Conservation (phyloP, 805 yeast genomes). For the Metschnikowia anglica region DNA sequence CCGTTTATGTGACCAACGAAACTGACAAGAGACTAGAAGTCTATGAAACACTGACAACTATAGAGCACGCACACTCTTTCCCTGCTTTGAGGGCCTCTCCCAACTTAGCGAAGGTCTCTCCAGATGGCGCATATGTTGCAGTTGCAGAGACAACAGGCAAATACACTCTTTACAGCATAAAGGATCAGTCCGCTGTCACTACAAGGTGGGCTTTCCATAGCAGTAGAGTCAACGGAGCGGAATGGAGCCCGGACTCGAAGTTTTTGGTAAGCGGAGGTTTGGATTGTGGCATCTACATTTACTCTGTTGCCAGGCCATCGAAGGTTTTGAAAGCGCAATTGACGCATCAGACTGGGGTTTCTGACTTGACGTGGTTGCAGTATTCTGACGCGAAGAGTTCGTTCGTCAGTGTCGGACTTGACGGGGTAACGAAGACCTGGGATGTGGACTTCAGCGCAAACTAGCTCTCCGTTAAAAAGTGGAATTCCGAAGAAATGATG, state of each 20-base stretch:
- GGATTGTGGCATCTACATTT: slow-evolving; percentile 78
- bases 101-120: slow-evolving; percentile 65
- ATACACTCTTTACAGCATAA: slow-evolving; percentile 64
- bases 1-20: slow-evolving; percentile 33
- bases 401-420: slow-evolving; percentile 73
- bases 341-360: slow-evolving; percentile 89
- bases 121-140: slow-evolving; percentile 66
- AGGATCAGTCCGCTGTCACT: slow-evolving; percentile 59
- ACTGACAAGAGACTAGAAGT: slow-evolving; percentile 33
- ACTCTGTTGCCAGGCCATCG: slow-evolving; percentile 75
- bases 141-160: slow-evolving; percentile 88
- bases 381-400: slow-evolving; percentile 35
- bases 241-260: slow-evolving; percentile 77
- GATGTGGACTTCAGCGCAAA: slow-evolving; percentile 30
- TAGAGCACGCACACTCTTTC: slow-evolving; percentile 23
- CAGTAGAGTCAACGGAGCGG: slow-evolving; percentile 69
- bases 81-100: slow-evolving; percentile 60
- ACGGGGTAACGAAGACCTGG: slow-evolving; percentile 82
- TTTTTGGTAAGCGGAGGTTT: slow-evolving; percentile 76
- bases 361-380: slow-evolving; percentile 66
- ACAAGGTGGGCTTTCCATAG: slow-evolving; percentile 97
- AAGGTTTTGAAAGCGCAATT: slow-evolving; percentile 70
- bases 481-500: too few relatives aligned
- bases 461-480: too few relatives aligned
- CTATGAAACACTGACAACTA: slow-evolving; percentile 48